A percentile compares a stretch with the other conserved stretches of the same genome.
Conservation (phyloP, 345 rosid genomes). For the Citrus cavaleriei region DNA sequence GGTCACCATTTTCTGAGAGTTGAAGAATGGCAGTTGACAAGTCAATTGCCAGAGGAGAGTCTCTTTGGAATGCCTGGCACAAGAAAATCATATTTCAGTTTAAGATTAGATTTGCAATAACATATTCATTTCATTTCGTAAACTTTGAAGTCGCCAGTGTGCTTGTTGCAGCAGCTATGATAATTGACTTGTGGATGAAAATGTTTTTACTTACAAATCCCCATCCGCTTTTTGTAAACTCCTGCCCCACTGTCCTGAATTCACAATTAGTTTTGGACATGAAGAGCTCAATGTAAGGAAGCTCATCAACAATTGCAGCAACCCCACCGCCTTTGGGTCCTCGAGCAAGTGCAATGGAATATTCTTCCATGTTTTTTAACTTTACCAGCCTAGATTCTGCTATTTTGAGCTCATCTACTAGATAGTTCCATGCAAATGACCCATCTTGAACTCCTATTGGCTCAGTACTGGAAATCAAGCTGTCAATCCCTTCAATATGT, state of each 20-base stretch:
- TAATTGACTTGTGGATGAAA: background rate
- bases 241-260: constrained; percentile 80
- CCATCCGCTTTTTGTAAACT: constrained; percentile 91
- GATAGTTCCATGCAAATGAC: constrained; percentile 72
- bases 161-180: background rate
- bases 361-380: constrained; percentile 50
- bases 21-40: constrained; percentile 82
- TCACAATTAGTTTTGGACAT: constrained; percentile 57
- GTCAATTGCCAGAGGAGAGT: constrained; percentile 88
- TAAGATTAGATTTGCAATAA: background rate
- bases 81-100: background rate
- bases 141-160: background rate
- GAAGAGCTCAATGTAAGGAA: constrained; percentile 80
- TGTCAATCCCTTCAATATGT: constrained; percentile 74
- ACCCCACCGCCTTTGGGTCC: constrained; percentile 77
- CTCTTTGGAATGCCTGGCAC: constrained; percentile 85
- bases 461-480: constrained; percentile 54
- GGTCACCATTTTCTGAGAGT: constrained; percentile 84
- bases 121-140: background rate
- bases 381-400: constrained; percentile 59
- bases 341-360: constrained; percentile 42
- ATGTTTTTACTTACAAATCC: constrained; percentile 74
- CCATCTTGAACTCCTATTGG: constrained; percentile 91
- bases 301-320: constrained; percentile 93
- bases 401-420: constrained; percentile 76